Conservation (phyloP, 768 basidiomycete genomes). For the Podaxis mareebaensis region DNA sequence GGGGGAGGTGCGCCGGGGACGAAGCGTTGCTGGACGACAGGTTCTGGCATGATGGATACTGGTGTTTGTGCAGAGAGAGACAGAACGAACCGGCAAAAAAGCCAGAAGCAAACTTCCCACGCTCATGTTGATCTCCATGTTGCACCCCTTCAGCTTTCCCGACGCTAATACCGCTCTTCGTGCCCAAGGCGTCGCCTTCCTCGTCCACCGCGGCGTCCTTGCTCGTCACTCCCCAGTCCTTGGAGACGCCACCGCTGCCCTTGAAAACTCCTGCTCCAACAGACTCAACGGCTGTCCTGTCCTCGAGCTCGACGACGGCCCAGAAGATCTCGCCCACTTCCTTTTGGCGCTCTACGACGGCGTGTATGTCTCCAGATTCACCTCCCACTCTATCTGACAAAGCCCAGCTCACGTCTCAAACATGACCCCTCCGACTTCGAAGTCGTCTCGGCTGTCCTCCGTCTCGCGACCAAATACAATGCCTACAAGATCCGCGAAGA, state of each 20-base stretch:
- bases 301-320: slow-evolving; percentile 51
- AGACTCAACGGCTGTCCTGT: slow-evolving; percentile 57
- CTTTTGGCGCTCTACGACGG: slow-evolving; percentile 71
- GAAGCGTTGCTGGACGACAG: slow-evolving; percentile 44
- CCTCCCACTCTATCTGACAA: background rate
- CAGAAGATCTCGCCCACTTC: slow-evolving; percentile 59
- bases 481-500: slow-evolving; percentile 58
- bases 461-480: slow-evolving; percentile 64
- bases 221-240: slow-evolving; percentile 62
- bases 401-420: slow-evolving; percentile 43
- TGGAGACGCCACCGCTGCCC: slow-evolving; percentile 37
- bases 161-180: slow-evolving; percentile 73
- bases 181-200: slow-evolving; percentile 57
- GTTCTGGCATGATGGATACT: slow-evolving; percentile 38
- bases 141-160: slow-evolving; percentile 57
- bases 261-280: slow-evolving; percentile 23
- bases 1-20: slow-evolving; percentile 80
- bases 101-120: slow-evolving; percentile 3
- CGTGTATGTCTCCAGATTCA: slow-evolving; percentile 43
- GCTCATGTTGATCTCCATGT: slow-evolving; percentile 6
- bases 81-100: background rate
- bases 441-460: slow-evolving; percentile 56
- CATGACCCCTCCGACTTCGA: slow-evolving; percentile 52
- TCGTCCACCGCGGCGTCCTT: slow-evolving; percentile 68
- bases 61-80: slow-evolving; percentile 8